Percentiles rank a stretch among this genome's conserved stretches.
phyloP scores from a whole-genome alignment of 164 flowering plant genomes.

The Dillenia turbinata region DNA sequence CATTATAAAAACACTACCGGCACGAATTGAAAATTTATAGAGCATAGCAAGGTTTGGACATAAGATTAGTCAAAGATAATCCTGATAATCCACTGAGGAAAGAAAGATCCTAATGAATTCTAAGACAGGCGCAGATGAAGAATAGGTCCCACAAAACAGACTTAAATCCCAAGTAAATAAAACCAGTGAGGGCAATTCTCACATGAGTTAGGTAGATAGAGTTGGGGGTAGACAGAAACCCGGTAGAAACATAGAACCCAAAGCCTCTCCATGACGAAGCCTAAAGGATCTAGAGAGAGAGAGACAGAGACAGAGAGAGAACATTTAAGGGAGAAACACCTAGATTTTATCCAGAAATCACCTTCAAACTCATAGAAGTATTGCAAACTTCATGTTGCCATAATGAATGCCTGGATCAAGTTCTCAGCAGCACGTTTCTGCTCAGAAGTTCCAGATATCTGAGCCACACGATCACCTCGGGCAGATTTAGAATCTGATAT shows the following conservation, averaged over 20 bases:
- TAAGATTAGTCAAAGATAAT: too few relatives aligned
- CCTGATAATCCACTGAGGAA: conserved; percentile 11
- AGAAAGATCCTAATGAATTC: conserved; percentile 35
- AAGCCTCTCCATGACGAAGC: conserved; percentile 20
- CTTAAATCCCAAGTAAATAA: conserved; percentile 9
- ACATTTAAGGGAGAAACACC: conserved; percentile 10
- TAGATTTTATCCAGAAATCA: conserved; percentile 20
- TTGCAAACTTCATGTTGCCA: conserved; percentile 51
- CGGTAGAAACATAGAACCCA: conserved; percentile 14
- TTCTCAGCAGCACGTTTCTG: conserved; percentile 87
- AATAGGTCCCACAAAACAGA: conserved; percentile 17
- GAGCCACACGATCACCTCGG: conserved; percentile 79
- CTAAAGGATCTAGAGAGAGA: conserved; percentile 28
- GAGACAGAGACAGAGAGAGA: conserved; percentile 16
- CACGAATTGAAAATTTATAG: too few relatives aligned
- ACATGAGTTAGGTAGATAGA: conserved; percentile 9
- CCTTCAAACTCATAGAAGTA: conserved; percentile 15
- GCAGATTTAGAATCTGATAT: conserved; percentile 74
- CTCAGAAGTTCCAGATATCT: conserved; percentile 84
- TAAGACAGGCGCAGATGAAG: conserved; percentile 26
- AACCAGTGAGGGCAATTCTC: conserved; percentile 11
- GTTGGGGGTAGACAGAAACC: conserved; percentile 15
- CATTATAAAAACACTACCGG: conserved; percentile 6
- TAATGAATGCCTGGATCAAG: conserved; percentile 89
- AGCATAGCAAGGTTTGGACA: too few relatives aligned